These are phyloP conservation scores for Myriosclerotinia curreyana DNA, from an alignment of 2,329 filamentous ascomycete species.

Conservation along the genomic window DNA sequence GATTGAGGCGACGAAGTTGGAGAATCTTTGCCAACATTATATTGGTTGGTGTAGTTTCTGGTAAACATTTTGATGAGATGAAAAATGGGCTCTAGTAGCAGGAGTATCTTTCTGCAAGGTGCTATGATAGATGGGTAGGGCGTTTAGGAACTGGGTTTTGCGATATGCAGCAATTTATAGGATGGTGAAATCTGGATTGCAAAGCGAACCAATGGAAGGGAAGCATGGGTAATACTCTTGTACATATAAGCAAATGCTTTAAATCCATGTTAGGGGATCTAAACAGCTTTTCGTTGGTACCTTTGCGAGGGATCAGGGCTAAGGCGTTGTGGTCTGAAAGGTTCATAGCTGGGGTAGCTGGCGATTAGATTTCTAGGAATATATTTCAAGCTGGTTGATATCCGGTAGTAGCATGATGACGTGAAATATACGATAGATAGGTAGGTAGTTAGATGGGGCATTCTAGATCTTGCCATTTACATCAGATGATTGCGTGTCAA, in stretches of 20 bases:
- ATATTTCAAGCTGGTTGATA: neutral
- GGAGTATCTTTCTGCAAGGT: neutral
- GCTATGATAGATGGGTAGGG: neutral
- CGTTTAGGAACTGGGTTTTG: slow-evolving; percentile 2
- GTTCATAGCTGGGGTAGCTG: neutral
- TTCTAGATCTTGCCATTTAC: too few species aligned
- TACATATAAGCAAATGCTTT: slow-evolving; percentile 7
- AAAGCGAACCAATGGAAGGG: neutral
- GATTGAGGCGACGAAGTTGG: slow-evolving; percentile 90
- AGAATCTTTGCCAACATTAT: slow-evolving; percentile 98
- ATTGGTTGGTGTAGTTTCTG: slow-evolving; percentile 99
- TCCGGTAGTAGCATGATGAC: too few species aligned
- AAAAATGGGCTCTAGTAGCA: neutral
- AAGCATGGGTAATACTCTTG: slow-evolving; percentile 17
- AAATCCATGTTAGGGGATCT: neutral
- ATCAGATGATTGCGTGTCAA: too few species aligned
- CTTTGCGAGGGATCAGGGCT: neutral
- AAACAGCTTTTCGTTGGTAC: neutral
- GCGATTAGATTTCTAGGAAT: neutral
- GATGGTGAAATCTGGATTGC: neutral
- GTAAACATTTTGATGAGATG: slow-evolving; percentile 46
- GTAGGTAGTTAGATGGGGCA: too few species aligned
- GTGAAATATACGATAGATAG: neutral
- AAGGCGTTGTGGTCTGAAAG: neutral
- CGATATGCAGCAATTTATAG: neutral